Percentiles rank a stretch among this genome's conserved stretches.
Evolutionary conservation across 1,284 basidiomycete genomes (phyloP).

Genomic region (Marasmius sp.): DNA sequence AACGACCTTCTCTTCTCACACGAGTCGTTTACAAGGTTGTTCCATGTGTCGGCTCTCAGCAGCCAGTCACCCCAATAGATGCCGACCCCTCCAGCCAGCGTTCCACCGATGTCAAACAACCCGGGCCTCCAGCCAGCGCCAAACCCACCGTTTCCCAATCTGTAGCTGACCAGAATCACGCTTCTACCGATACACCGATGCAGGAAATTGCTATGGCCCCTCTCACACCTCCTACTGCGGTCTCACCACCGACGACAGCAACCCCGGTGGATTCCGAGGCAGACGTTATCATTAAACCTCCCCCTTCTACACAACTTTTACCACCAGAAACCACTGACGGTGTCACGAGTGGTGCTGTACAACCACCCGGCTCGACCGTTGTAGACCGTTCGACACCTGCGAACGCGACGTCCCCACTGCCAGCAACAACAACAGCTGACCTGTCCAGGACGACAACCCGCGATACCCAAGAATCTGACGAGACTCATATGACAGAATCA

Average conservation of each 20-base stretch:
- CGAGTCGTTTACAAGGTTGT: slow-evolving; percentile 28
- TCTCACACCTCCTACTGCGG: neutral
- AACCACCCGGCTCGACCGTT: slow-evolving; percentile 50
- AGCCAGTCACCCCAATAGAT: slow-evolving; percentile 1
- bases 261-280: slow-evolving; percentile 23
- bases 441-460: slow-evolving; percentile 41
- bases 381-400: slow-evolving; percentile 7
- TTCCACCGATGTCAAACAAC: neutral
- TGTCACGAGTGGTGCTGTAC: slow-evolving; percentile 55
- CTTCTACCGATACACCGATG: neutral
- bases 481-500: slow-evolving; percentile 34
- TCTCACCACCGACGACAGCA: slow-evolving; percentile 12
- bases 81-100: slow-evolving; percentile 1
- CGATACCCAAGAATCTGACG: slow-evolving; percentile 47
- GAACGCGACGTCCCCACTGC: slow-evolving; percentile 7
- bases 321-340: slow-evolving; percentile 56
- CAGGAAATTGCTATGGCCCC: neutral
- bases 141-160: neutral
- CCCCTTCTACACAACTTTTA: slow-evolving; percentile 46
- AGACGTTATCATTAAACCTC: slow-evolving; percentile 52
- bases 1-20: slow-evolving; percentile 25
- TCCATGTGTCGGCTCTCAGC: slow-evolving; percentile 26
- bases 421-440: neutral
- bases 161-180: neutral
- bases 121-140: neutral